Percentiles rank a stretch among this genome's conserved stretches.
phyloP scores from a whole-genome alignment of 257 asterid genomes.

The Plectranthus barbatus region DNA sequence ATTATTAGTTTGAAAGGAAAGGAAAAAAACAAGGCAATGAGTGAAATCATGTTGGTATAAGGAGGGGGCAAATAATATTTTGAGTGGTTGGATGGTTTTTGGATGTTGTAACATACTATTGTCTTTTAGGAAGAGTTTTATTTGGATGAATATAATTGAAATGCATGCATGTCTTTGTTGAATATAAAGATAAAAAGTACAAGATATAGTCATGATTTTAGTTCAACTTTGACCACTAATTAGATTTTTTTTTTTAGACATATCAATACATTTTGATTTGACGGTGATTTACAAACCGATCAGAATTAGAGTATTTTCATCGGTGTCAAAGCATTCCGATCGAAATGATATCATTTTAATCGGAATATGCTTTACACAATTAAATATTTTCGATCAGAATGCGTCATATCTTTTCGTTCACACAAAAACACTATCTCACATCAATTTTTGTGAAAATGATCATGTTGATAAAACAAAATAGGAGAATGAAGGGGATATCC shows the following conservation, averaged over 20 bases:
- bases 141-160: background rate
- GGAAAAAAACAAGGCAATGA: background rate
- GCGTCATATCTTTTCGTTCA: too few relatives aligned
- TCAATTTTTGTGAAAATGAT: too few relatives aligned
- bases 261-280: too few relatives aligned
- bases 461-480: background rate
- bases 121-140: background rate
- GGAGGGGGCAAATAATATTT: background rate
- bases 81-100: slow-evolving; percentile 5
- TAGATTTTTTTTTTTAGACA: too few relatives aligned
- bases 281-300: too few relatives aligned
- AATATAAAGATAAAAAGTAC: background rate
- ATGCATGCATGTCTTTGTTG: background rate
- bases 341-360: too few relatives aligned
- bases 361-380: too few relatives aligned
- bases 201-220: background rate
- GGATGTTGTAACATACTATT: background rate
- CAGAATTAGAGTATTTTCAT: too few relatives aligned
- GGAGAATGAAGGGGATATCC: background rate
- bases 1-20: background rate
- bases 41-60: slow-evolving; percentile 9
- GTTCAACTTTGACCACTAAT: background rate
- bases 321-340: too few relatives aligned
- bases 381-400: too few relatives aligned
- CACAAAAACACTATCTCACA: too few relatives aligned